phyloP scores from a whole-genome alignment of 2,329 filamentous ascomycete genomes.

The Aspergillus aculeatus region DNA sequence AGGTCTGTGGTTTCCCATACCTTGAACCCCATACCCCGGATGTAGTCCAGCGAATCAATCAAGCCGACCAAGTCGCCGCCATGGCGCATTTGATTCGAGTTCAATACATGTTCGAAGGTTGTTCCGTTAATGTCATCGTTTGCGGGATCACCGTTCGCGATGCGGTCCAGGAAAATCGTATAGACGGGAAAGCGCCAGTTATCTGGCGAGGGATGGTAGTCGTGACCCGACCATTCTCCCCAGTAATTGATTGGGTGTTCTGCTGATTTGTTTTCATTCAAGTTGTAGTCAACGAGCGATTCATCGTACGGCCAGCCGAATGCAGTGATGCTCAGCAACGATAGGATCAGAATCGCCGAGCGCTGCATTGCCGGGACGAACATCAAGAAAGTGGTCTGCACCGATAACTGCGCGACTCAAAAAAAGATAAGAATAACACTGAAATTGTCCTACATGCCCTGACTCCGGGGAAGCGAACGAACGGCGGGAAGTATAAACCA shows the following conservation, averaged over 20 bases:
- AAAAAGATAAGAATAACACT: neutral
- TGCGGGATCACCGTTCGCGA: slow-evolving; percentile 61
- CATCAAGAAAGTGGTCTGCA: slow-evolving; percentile 6
- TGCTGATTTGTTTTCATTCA: slow-evolving; percentile 60
- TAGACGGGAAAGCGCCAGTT: slow-evolving; percentile 67
- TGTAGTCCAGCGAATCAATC: slow-evolving; percentile 60
- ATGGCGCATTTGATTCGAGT: slow-evolving; percentile 61
- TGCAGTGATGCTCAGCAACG: slow-evolving; percentile 9
- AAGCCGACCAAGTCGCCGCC: slow-evolving; percentile 60
- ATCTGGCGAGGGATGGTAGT: slow-evolving; percentile 53
- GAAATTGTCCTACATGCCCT: slow-evolving; percentile 7
- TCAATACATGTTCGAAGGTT: slow-evolving; percentile 58
- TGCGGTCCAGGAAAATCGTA: slow-evolving; percentile 62
- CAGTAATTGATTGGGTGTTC: slow-evolving; percentile 56
- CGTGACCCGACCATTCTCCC: slow-evolving; percentile 53
- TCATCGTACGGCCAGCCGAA: slow-evolving; percentile 48
- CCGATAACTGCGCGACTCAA: slow-evolving; percentile 1
- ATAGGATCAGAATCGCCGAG: slow-evolving; percentile 5
- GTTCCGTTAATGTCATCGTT: slow-evolving; percentile 64
- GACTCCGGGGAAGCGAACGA: neutral
- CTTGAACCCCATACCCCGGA: slow-evolving; percentile 63
- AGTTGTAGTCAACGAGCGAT: slow-evolving; percentile 53
- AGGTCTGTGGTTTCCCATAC: slow-evolving; percentile 28
- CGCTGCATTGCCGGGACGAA: slow-evolving; percentile 3
- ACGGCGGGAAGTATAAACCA: neutral